Evolutionary conservation across 2,329 filamentous ascomycete species (phyloP), one percentile per base, ranked within the genome.

Genomic region (Cladosporium sphaerospermum): DNA sequence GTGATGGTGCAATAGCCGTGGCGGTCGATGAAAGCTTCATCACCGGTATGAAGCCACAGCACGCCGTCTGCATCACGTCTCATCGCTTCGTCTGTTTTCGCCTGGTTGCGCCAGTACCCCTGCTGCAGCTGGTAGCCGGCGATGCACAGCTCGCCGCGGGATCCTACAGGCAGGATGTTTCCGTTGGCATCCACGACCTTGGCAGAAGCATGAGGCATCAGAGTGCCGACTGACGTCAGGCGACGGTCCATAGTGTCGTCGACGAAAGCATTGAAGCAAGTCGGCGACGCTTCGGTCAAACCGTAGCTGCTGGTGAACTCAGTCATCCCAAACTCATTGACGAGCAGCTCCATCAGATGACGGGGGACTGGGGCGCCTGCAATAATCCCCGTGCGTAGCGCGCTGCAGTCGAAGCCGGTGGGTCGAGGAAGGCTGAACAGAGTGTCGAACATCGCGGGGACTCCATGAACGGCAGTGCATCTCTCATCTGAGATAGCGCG

Each of bases 381-480:
- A 42, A 90, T 85, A 62, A 89, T 90, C 7, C 88, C 88, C 0
- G 87, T 91, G 33, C 88, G 78, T 14, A 91, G 75, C 13, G 54
- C 53, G 19, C 51, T 60, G 69, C 68, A 72, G 54, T 76, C 69
- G 61, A 78, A 80, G 13, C 69, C 65, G 3, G 61, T 58, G 0
- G 76, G 76, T 52, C 76, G 72, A n/a, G 73, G 72, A 1, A 77
- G 62, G 37, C 69, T 69, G 53, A 81, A 72, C 9, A 80, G 74
- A 0, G 83, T 83, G 64, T 89, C 86, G 68, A 90, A 89, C 88
- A 92, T 92, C 53, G 88, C 87, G 0, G 88, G 88, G 0, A 92
- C 88, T 33, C 88, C 88, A 64, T 91, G 87, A 0, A 92, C 75
- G 0, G 85, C 88, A 0, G 88, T 92, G 67, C 72, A 75, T 33